Percentiles rank a stretch among this genome's conserved stretches.
phyloP scores from a whole-genome alignment of 805 yeast genomes.

The Wickerhamomyces mucosus region DNA sequence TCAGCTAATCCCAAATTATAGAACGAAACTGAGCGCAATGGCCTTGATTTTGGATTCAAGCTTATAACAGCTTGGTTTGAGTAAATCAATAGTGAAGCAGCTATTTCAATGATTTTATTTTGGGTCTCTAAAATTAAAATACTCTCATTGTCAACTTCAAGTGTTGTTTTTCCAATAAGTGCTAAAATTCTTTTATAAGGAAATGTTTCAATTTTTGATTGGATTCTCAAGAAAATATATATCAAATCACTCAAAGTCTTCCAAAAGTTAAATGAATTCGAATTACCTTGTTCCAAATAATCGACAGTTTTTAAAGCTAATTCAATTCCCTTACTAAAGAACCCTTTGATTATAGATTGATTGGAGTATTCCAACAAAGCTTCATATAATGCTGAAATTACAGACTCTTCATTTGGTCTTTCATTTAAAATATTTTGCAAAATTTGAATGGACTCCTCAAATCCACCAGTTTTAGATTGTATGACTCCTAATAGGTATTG shows the following conservation, averaged over 20 bases:
- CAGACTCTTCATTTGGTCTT: slow-evolving; percentile 40
- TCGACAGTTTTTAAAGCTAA: slow-evolving; percentile 38
- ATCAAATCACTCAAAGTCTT: slow-evolving; percentile 49
- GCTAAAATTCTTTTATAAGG: slow-evolving; percentile 34
- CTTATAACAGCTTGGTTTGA: slow-evolving; percentile 39
- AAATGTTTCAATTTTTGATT: slow-evolving; percentile 38
- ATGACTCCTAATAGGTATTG: slow-evolving; percentile 60
- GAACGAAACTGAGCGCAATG: slow-evolving; percentile 43
- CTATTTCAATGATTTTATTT: slow-evolving; percentile 24
- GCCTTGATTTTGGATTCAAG: slow-evolving; percentile 29
- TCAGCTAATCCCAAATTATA: slow-evolving; percentile 69
- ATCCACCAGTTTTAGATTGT: slow-evolving; percentile 55
- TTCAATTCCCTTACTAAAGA: slow-evolving; percentile 53
- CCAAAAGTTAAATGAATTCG: slow-evolving; percentile 53
- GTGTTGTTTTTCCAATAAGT: slow-evolving; percentile 10
- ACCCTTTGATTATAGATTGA: slow-evolving; percentile 47
- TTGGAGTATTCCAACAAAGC: slow-evolving; percentile 46
- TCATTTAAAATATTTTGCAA: slow-evolving; percentile 32
- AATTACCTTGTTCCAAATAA: slow-evolving; percentile 29
- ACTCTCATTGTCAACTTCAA: slow-evolving; percentile 23
- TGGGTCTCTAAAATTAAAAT: slow-evolving; percentile 13
- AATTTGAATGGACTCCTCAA: slow-evolving; percentile 44
- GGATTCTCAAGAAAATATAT: slow-evolving; percentile 42
- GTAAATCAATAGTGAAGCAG: slow-evolving; percentile 32
- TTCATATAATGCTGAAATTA: slow-evolving; percentile 45